phyloP scores from a whole-genome alignment of 2,329 filamentous ascomycete genomes.

The Diaporthe humulicola region DNA sequence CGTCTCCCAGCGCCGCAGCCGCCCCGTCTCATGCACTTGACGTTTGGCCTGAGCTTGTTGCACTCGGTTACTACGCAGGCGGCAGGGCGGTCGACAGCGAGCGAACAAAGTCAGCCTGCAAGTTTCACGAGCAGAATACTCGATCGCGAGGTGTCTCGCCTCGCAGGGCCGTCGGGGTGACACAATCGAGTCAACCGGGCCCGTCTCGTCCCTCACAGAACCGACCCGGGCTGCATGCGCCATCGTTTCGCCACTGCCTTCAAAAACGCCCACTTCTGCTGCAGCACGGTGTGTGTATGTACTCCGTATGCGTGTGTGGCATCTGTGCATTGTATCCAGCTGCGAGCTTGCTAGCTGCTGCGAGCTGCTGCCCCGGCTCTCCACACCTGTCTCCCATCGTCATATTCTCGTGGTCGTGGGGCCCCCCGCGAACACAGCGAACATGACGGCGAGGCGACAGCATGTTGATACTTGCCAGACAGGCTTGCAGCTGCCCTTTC shows the following conservation, averaged over 20 bases:
- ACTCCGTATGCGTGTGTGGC: background rate
- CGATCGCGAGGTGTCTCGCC: background rate
- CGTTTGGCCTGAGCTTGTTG: background rate
- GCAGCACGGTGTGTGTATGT: background rate
- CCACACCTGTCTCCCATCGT: constrained; percentile 16
- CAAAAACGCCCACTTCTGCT: constrained; percentile 9
- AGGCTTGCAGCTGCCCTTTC: background rate
- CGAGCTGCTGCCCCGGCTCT: constrained; percentile 8
- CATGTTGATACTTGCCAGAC: background rate
- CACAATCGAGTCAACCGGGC: background rate
- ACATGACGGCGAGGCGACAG: constrained; percentile 13
- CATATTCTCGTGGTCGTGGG: constrained; percentile 1
- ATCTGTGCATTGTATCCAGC: background rate
- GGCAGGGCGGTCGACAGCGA: background rate
- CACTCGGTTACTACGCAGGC: background rate
- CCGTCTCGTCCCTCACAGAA: constrained; percentile 1
- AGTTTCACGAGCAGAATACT: background rate
- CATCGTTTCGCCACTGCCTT: constrained; percentile 32
- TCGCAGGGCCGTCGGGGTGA: constrained; percentile 12
- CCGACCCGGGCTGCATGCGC: constrained; percentile 1
- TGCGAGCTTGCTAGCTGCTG: constrained; percentile 3
- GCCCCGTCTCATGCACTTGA: background rate
- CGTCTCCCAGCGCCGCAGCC: background rate
- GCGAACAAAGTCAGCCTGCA: background rate
- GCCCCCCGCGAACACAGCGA: background rate